phyloP scores from a whole-genome alignment of 2,329 filamentous ascomycete species.

The Cryoendolithus antarcticus region DNA sequence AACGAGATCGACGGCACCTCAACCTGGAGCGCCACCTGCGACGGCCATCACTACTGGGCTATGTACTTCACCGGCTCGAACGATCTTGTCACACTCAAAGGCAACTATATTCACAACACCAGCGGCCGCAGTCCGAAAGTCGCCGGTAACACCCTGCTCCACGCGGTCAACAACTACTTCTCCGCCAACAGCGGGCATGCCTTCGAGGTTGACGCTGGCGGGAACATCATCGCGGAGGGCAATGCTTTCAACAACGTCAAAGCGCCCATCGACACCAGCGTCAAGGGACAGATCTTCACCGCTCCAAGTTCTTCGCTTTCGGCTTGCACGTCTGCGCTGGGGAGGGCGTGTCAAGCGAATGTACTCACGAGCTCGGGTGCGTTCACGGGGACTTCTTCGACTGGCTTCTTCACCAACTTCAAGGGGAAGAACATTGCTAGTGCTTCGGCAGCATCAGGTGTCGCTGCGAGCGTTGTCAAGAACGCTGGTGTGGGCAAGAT shows the following conservation, averaged over 20 bases:
- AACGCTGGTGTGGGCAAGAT: conserved; percentile 35
- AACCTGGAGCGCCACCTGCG: conserved; percentile 43
- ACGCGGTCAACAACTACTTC: conserved; percentile 49
- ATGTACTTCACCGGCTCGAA: conserved; percentile 40
- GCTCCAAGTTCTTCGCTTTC: conserved; percentile 15
- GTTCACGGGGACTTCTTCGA: conserved; percentile 21
- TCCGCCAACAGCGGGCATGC: conserved; percentile 41
- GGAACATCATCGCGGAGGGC: conserved; percentile 41
- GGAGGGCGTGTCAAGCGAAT: conserved; percentile 41
- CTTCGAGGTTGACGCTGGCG: conserved; percentile 33
- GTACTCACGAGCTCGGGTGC: conserved; percentile 9
- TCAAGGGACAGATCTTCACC: conserved; percentile 29
- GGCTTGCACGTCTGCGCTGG: conserved; percentile 26
- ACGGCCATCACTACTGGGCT: conserved; percentile 48
- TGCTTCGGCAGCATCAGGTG: conserved; percentile 24
- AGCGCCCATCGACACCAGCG: conserved; percentile 24
- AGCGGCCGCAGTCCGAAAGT: conserved; percentile 44
- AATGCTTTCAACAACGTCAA: conserved; percentile 45
- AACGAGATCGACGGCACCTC: conserved; percentile 43
- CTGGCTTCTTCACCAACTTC: conserved; percentile 39
- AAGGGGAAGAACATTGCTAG: conserved; percentile 41
- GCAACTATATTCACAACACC: conserved; percentile 47
- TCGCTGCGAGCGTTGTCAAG: conserved; percentile 24
- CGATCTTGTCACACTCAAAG: conserved; percentile 45
- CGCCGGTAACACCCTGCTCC: conserved; percentile 41